Conservation (phyloP, 106 monocot genomes). For the Dendrobium catenatum region DNA sequence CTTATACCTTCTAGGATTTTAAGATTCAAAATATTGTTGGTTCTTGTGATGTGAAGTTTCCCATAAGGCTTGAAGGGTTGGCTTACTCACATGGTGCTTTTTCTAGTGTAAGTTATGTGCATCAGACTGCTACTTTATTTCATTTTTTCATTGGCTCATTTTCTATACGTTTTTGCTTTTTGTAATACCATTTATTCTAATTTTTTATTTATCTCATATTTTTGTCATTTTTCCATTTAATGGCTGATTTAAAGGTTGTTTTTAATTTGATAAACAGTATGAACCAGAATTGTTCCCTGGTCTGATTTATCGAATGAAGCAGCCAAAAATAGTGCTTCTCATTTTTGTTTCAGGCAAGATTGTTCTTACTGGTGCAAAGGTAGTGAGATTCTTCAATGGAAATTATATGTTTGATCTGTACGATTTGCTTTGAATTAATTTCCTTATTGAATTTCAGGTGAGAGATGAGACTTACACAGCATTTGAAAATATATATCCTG, state of each 20-base stretch:
- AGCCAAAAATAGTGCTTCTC: constrained; percentile 61
- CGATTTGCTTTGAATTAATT: neutral
- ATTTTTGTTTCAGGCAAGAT: constrained; percentile 79
- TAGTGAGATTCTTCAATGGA: constrained; percentile 5
- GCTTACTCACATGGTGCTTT: constrained; percentile 76
- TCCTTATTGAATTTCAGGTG: constrained; percentile 21
- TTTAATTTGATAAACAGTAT: constrained; percentile 36
- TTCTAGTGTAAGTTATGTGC: constrained; percentile 43
- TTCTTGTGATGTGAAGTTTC: constrained; percentile 88
- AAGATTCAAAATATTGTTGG: constrained; percentile 96
- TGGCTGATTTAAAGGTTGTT: neutral
- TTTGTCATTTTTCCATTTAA: neutral
- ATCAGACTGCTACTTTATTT: neutral
- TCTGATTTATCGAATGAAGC: constrained; percentile 66
- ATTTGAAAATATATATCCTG: constrained; percentile 62
- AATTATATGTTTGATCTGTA: neutral
- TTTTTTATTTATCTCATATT: neutral
- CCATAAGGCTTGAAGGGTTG: constrained; percentile 69
- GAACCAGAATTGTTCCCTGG: constrained; percentile 77
- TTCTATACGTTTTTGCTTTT: neutral
- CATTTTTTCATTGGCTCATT: neutral
- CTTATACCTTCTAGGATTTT: constrained; percentile 54
- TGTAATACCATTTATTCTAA: neutral
- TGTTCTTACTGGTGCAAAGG: constrained; percentile 78
- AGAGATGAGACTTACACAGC: constrained; percentile 56